Evolutionary conservation across 768 basidiomycete genomes (phyloP), one percentile per base, ranked within the genome.

Genomic region (Gautieria morchelliformis): DNA sequence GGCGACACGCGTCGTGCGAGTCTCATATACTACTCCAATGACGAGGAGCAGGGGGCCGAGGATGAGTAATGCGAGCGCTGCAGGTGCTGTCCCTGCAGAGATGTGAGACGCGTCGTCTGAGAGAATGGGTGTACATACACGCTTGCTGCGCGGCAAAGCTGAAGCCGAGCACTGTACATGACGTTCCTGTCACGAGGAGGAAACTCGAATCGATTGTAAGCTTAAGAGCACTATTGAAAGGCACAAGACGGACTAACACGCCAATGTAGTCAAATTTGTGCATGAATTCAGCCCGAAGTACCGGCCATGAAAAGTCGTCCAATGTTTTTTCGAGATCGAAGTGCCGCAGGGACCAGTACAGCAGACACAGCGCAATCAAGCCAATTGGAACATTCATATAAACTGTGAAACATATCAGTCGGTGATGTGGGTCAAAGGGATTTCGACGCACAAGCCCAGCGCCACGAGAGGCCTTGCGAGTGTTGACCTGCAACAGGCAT

Each of bases 321-420:
- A 70, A 66, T 15, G 78, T 61, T 45, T 69, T 70, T 19, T 74
- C 71, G 20, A 87, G 68, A 35, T 72, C 64, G 37, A 89, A 77
- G 37, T 69, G 70, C 60, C 80, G 81, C 51, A 92, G 77, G n/a
- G 87, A 83, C 32, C 79, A 50, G 19, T 68, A 66, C 20, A 91
- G 72, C 9, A 89, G 75, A 10, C 79, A 58, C 59, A 78, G 76
- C 20, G 85, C 84, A 24, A 82, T 60, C 27, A 79, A 65, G 66
- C 85, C 87, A 55, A 92, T 72, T 19, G 89, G 89, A 48, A 92
- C 74, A 70, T 92, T 93, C 68, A 93, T 76, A 67, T 83, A 91
- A 68, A 93, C 89, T 92, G 68, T 20, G 40, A 47, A 46, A 39
- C 14, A 40, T 55, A 45, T 48, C 30, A 51, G 58, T 55, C 44